Evolutionary conservation across 2,329 filamentous ascomycete genomes (phyloP), one percentile per base, ranked within the genome.

Genomic region (Amphichorda felina): DNA sequence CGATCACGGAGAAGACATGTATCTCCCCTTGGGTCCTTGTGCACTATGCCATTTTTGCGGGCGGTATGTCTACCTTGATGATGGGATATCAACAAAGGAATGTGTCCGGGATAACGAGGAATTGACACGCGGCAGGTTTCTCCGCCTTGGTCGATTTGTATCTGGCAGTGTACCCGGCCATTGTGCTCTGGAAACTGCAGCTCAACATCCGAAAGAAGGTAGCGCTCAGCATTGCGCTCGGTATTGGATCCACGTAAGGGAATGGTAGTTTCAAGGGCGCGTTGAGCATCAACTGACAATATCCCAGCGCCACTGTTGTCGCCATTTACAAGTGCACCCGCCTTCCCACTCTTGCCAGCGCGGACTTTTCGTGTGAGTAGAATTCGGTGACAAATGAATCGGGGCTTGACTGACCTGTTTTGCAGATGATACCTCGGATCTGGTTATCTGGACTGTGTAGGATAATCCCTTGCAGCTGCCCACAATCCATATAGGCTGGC

Each of bases 401-500:
- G n/a, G n/a, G n/a, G n/a, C n/a, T n/a, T 24, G 10, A 24, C 21
- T 24, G 21, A 24, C 21, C n/a, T 6, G 21, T 24, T 24, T 24
- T 6, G 21, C 21, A 24, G 21, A 29, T n/a, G 13, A 13, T 15
- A 29, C 26, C 5, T 29, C 26, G 26, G 26, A 29, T 18, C 44
- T 62, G 11, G 50, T 61, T 5, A 52, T 62, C 31, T 65, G 61
- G 60, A 63, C 60, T 2, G 51, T 51, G 57, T 61, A 49, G 46
- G 50, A 29, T 10, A 24, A 24, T 24, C 21, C 21, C 21, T 10
- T 10, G 6, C 21, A 6, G 6, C 21, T 24, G 21, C n/a, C n/a
- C n/a, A n/a, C n/a, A n/a, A n/a, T n/a, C n/a, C n/a, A n/a, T n/a
- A n/a, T n/a, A n/a, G n/a, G n/a, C n/a, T n/a, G 27, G 17, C 15